Evolutionary conservation across 2,329 filamentous ascomycete species (phyloP), one percentile per base, ranked within the genome.

Genomic region (Coniochaeta sp.): DNA sequence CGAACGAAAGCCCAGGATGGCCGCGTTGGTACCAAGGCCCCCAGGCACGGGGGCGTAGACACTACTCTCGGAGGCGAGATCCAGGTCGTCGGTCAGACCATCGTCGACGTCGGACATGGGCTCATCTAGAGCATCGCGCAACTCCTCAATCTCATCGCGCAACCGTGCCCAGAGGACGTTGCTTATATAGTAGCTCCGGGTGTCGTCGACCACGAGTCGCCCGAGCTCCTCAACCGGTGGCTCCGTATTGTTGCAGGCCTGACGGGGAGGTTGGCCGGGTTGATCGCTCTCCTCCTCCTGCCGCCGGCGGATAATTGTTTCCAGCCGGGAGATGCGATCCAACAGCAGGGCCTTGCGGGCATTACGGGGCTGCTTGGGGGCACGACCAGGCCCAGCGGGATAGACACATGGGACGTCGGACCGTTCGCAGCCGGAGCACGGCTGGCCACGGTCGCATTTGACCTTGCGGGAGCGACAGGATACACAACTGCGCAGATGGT

Each of bases 381-480:
- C 28, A 7, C 28, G 6, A 12, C 28, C 28, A 6, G 28, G 28
- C 7, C 28, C 28, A 30, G 75, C 71, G 0, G 78, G 77, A 14
- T 75, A 65, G 24, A 79, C 64, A 55, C 79, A 82, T 9, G 72
- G 65, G 35, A 81, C 78, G 49, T 73, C 71, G 10, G 73, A 78
- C 4, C 73, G 71, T 9, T 73, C 74, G 58, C 79, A 82, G 56
- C 81, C 81, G 4, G 78, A 76, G 56, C 79, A 82, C 1, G 79
- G 79, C 3, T 72, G 74, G 40, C 67, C 63, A 61, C 80, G 81
- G 60, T 82, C 76, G 61, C 79, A 83, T 42, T 77, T 75, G 4
- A 82, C 78, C 56, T 82, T 82, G 45, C 79, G 77, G 30, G 63
- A 67, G 14, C 33, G 6, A 14, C 33, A 38, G 14, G n/a, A n/a